Conservation (phyloP, 2,329 filamentous ascomycete species). For the Calycina marina region DNA sequence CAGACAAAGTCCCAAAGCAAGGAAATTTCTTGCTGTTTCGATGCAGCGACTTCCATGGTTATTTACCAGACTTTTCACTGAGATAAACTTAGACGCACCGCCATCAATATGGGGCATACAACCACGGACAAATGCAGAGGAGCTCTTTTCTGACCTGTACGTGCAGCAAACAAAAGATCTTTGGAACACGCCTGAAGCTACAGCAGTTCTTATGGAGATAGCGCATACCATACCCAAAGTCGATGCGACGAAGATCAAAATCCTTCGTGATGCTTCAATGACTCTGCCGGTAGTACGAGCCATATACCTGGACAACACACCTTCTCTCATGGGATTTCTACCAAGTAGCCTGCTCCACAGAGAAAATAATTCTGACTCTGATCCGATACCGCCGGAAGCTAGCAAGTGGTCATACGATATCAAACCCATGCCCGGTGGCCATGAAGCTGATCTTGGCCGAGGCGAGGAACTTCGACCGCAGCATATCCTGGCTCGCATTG, state of each 20-base stretch:
- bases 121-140: conserved; percentile 36
- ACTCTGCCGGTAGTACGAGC: conserved; percentile 21
- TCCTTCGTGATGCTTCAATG: conserved; percentile 14
- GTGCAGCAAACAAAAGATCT: conserved; percentile 52
- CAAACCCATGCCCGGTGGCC: too few relatives aligned
- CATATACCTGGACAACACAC: conserved; percentile 22
- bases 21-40: conserved; percentile 47
- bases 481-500: conserved; percentile 16
- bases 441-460: conserved; percentile 8
- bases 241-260: conserved; percentile 6
- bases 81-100: conserved; percentile 65
- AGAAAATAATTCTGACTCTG: conserved; percentile 21
- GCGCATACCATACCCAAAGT: conserved; percentile 29
- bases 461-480: conserved; percentile 2
- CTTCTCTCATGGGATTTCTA: conserved; percentile 19
- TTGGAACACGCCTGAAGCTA: conserved; percentile 57
- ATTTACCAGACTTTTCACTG: conserved; percentile 64
- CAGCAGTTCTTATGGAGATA: conserved; percentile 46
- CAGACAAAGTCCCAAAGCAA: conserved; percentile 49
- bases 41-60: conserved; percentile 74
- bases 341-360: conserved; percentile 18
- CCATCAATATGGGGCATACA: conserved; percentile 70
- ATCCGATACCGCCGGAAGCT: conserved; percentile 21
- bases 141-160: conserved; percentile 48
- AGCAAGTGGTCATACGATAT: conserved; percentile 20